These are phyloP conservation scores for Simmondsia chinensis DNA, from an alignment of 148 eudicot species.

Conservation along the genomic window DNA sequence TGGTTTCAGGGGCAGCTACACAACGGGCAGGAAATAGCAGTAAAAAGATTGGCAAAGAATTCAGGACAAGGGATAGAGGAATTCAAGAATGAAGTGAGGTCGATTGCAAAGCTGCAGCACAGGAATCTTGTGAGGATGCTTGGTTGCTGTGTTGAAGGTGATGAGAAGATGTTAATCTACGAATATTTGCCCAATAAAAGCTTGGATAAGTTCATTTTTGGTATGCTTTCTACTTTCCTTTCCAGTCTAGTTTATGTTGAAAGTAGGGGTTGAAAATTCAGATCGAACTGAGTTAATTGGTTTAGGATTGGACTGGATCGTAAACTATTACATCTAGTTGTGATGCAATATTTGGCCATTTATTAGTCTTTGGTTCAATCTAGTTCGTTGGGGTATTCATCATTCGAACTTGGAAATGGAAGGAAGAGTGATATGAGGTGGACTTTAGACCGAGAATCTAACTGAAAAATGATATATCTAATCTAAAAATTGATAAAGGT, in stretches of 20 bases:
- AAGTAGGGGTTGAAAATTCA: background rate
- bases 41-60: conserved; percentile 35
- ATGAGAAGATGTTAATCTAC: conserved; percentile 46
- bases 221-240: conserved; percentile 12
- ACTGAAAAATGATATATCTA: no score
- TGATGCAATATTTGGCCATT: no score
- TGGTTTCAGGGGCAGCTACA: conserved; percentile 21
- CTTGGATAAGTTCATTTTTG: conserved; percentile 45
- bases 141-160: conserved; percentile 38
- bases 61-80: conserved; percentile 54
- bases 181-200: conserved; percentile 52
- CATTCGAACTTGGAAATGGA: no score
- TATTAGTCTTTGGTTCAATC: no score
- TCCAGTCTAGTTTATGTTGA: background rate
- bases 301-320: no score
- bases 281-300: no score
- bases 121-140: conserved; percentile 46
- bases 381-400: no score
- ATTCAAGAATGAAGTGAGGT: conserved; percentile 50
- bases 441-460: no score
- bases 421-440: no score
- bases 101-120: conserved; percentile 55
- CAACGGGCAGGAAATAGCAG: conserved; percentile 46
- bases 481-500: no score
- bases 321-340: no score